These are phyloP conservation scores for Aurantiochytrium sp. DNA, from an alignment of 108 stramenopile genomes.

Conservation along the genomic window DNA sequence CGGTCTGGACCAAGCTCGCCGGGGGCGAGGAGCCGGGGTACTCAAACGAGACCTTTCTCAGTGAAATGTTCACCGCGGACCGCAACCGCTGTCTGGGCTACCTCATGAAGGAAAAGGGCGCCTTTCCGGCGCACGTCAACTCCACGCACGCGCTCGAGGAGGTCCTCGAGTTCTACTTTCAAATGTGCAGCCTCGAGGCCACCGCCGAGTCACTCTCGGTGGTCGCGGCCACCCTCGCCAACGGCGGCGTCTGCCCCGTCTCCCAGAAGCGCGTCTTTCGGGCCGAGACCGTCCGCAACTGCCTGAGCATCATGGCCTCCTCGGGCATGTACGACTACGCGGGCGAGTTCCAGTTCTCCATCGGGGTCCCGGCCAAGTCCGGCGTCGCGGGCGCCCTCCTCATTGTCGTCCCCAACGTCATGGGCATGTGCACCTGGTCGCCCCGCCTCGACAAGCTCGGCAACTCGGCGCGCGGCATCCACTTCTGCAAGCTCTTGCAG, in stretches of 20 bases:
- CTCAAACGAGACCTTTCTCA: constrained; percentile 46
- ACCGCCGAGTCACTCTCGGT: constrained; percentile 35
- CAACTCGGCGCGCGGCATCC: constrained; percentile 47
- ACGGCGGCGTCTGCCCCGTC: constrained; percentile 45
- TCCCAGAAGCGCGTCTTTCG: constrained; percentile 42
- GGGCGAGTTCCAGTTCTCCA: constrained; percentile 41
- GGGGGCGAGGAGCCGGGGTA: constrained; percentile 41
- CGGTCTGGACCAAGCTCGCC: constrained; percentile 38
- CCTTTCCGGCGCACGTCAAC: constrained; percentile 23
- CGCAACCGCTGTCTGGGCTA: constrained; percentile 50
- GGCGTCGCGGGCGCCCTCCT: constrained; percentile 51
- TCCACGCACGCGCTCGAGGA: constrained; percentile 34
- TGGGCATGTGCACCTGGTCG: constrained; percentile 40
- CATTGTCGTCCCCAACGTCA: constrained; percentile 45
- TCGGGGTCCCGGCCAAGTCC: constrained; percentile 53
- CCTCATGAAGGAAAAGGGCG: constrained; percentile 36
- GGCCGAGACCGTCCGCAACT: constrained; percentile 26
- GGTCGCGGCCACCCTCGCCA: constrained; percentile 50
- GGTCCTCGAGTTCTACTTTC: constrained; percentile 46
- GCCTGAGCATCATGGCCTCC: constrained; percentile 38
- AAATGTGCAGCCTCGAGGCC: constrained; percentile 45
- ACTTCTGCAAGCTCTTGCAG: constrained; percentile 35
- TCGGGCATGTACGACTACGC: constrained; percentile 54
- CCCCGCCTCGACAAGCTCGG: constrained; percentile 54
- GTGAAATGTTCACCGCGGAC: constrained; percentile 49